Percentiles rank a stretch among this genome's conserved stretches.
These are phyloP conservation scores for Pyrenopolyporus hunteri DNA, from an alignment of 495 filamentous ascomycete genomes.

Conservation along the genomic window DNA sequence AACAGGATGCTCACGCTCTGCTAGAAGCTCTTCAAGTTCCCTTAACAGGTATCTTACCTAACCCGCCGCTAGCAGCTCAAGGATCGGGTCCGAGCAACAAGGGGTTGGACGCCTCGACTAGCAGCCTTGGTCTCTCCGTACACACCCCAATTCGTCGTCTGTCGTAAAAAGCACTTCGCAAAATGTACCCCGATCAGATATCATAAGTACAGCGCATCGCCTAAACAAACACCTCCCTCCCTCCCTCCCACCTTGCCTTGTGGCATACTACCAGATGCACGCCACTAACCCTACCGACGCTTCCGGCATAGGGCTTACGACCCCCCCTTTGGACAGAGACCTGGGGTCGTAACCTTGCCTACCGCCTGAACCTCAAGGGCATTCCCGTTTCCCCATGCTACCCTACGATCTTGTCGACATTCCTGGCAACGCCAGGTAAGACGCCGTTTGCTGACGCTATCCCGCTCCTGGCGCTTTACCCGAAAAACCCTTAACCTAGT, in stretches of 20 bases:
- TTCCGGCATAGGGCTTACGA: conserved; percentile 36
- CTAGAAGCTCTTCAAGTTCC: conserved; percentile 14
- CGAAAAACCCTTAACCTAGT: neutral
- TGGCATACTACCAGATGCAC: conserved; percentile 27
- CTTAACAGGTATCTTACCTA: conserved; percentile 32
- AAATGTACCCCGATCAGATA: conserved; percentile 31
- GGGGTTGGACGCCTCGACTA: conserved; percentile 5
- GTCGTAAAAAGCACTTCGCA: conserved; percentile 15
- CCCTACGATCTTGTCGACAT: conserved; percentile 21
- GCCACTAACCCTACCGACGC: conserved; percentile 21
- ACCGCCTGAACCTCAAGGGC: conserved; percentile 30
- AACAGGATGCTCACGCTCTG: conserved; percentile 24
- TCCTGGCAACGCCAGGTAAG: too few species aligned
- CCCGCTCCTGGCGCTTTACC: conserved; percentile 5
- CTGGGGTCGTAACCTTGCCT: conserved; percentile 35
- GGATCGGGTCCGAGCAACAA: conserved; percentile 17
- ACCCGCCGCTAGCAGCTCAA: conserved; percentile 33
- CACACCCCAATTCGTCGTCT: conserved; percentile 22
- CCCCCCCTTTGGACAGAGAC: conserved; percentile 11
- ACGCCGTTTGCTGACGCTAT: conserved; percentile 20
- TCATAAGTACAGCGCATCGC: conserved; percentile 4
- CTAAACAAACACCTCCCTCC: too few species aligned
- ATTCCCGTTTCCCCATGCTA: conserved; percentile 26
- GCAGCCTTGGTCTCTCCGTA: conserved; percentile 12
- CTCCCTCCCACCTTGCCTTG: conserved; percentile 11